Conservation (phyloP, 345 rosid genomes). For the Tarenaya hassleriana region DNA sequence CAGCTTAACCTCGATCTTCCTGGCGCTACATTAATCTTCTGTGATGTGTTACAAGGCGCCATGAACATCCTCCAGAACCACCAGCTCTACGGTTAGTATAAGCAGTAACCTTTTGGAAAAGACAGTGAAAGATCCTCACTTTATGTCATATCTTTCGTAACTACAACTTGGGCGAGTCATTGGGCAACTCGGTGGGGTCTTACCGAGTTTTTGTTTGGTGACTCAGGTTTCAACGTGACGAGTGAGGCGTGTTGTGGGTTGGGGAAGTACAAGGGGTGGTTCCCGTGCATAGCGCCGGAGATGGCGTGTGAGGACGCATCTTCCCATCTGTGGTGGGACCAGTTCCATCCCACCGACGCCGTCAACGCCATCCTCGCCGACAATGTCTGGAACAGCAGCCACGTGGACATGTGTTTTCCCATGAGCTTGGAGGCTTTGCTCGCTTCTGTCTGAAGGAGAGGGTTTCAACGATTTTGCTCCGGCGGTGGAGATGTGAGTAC, state of each 20-base stretch:
- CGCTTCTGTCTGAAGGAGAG: not conserved
- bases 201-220: constrained; percentile 12
- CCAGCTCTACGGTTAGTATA: constrained; percentile 47
- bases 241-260: constrained; percentile 82
- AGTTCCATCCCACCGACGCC: constrained; percentile 82
- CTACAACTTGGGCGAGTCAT: no score
- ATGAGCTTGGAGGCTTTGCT: constrained; percentile 56
- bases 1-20: constrained; percentile 55
- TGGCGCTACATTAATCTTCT: constrained; percentile 52
- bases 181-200: constrained; percentile 4
- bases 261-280: constrained; percentile 80
- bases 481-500: no score
- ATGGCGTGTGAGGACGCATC: constrained; percentile 76
- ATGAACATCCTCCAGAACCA: constrained; percentile 75
- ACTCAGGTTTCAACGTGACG: constrained; percentile 62
- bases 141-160: no score
- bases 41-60: constrained; percentile 72
- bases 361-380: constrained; percentile 81
- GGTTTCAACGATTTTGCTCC: not conserved
- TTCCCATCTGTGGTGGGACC: constrained; percentile 84
- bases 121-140: no score
- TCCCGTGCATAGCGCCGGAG: constrained; percentile 65
- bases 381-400: constrained; percentile 76
- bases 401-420: constrained; percentile 77
- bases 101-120: constrained; percentile 1